These are phyloP conservation scores for Kurtzmaniella fragi DNA, from an alignment of 805 yeast genomes.

Conservation along the genomic window DNA sequence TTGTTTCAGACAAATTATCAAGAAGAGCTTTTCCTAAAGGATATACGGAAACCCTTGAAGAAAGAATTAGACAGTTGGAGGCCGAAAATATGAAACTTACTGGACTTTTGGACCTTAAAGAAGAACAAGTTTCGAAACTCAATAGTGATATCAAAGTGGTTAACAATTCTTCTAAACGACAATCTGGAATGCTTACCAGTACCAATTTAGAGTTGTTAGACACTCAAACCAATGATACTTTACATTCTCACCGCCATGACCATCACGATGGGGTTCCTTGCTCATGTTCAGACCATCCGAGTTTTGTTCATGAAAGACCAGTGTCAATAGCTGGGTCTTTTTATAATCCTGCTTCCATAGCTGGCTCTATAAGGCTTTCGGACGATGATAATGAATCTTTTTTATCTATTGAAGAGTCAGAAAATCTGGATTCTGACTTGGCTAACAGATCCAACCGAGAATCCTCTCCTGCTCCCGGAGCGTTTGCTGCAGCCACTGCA, in stretches of 20 bases:
- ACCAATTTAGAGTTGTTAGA: conserved; percentile 2
- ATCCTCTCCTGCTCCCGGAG: conserved; percentile 70
- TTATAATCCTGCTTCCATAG: conserved; percentile 31
- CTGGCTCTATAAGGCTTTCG: conserved; percentile 38
- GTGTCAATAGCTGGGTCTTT: conserved; percentile 63
- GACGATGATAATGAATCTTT: conserved; percentile 34
- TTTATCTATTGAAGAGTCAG: conserved; percentile 23
- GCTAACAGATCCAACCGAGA: conserved; percentile 25
- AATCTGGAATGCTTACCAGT: not conserved
- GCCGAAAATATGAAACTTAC: conserved; percentile 68
- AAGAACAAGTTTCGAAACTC: conserved; percentile 50
- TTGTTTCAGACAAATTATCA: conserved; percentile 79
- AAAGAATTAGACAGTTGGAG: conserved; percentile 80
- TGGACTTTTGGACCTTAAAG: conserved; percentile 59
- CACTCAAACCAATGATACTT: conserved; percentile 6
- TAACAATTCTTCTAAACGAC: not conserved
- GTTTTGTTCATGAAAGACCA: conserved; percentile 56
- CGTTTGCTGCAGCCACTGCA: conserved; percentile 60
- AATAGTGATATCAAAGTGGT: conserved; percentile 2
- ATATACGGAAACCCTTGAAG: conserved; percentile 85
- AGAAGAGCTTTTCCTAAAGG: conserved; percentile 89
- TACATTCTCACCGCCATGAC: conserved; percentile 9
- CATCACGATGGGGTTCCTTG: conserved; percentile 46
- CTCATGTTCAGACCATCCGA: conserved; percentile 50
- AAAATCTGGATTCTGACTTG: conserved; percentile 9